Base-by-base conservation (phyloP, 371 early-diverging fungal genomes). In the Thermomucor indicae-seudaticae region DNA sequence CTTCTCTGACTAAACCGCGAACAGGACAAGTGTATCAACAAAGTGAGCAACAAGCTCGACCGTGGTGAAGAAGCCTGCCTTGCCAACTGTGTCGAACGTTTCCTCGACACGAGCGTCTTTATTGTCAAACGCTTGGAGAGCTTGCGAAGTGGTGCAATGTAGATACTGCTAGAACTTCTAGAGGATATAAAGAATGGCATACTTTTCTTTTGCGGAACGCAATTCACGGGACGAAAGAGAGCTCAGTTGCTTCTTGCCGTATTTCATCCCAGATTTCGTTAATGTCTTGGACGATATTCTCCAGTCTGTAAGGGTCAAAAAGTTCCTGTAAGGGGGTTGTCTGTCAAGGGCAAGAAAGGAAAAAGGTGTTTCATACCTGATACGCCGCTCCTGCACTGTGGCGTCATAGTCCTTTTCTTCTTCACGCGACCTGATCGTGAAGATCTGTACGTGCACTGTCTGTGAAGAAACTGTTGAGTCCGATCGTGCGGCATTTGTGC, bases 31-130 rank as follows among this genome's bases (percentile, higher is more conserved):
- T 90, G 91, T 65, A 83, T 90, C 54, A 75, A 67, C 55, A 84
- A 83, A 58, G 70, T 85, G 50, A 73, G 80, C 60, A 88, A 83
- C 75, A 78, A 80, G 55, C 68, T 87, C 27, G 84, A 84, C 51
- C 72, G 72, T 40, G 70, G 68, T 34, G 89, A 89, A 60, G 79
- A 80, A 54, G 70, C 79, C 28, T 91, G 91, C 63, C 72, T 91
- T 53, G 75, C 83, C 39, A 88, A 89, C 81, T 90, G 89, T 62
- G 90, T 91, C 14, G 86, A 82, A 35, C 83, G 91, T 47, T 91
- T 91, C 67, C 70, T 91, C 30, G 91, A 91, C 67, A 83, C 86
- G 54, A 80, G 80, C 60, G 56, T 84, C 54, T 76, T 84, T 60
- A 81, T 88, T 50, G 83, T 88, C 43, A 80, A 79, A 58, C 79